Percentiles rank a stretch among this genome's conserved stretches.
Conservation (phyloP, 208 protist species). For the Trypanosoma mega region DNA sequence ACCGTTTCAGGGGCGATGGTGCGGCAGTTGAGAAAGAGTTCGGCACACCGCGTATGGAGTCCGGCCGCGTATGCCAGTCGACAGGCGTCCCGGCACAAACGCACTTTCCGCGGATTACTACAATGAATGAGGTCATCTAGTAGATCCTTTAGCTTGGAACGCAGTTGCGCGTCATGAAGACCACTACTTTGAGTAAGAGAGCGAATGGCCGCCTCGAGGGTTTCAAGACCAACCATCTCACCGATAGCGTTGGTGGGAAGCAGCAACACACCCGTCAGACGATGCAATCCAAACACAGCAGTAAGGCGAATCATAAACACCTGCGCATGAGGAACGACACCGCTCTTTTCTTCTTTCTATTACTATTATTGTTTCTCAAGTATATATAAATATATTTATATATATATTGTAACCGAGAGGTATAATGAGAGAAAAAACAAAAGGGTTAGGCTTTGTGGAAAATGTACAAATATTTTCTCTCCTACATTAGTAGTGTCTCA, state of each 20-base stretch:
- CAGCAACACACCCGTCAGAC: constrained; percentile 6
- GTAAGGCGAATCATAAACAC: constrained; percentile 9
- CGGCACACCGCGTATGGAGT: constrained; percentile 27
- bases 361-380: no score
- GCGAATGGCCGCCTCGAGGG: constrained; percentile 18
- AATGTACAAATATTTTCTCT: neutral
- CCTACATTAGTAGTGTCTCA: no score
- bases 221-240: neutral
- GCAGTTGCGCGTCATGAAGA: neutral
- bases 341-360: no score
- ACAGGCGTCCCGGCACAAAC: constrained; percentile 27
- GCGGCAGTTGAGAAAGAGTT: constrained; percentile 35
- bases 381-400: neutral
- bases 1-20: constrained; percentile 5
- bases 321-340: no score
- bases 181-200: constrained; percentile 2
- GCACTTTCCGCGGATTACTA: constrained; percentile 21
- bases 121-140: constrained; percentile 25
- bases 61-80: constrained; percentile 27
- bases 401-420: neutral
- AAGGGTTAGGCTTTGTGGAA: neutral
- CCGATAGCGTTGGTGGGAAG: neutral
- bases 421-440: neutral
- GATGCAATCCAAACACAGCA: neutral
- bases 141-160: constrained; percentile 11